Evolutionary conservation across 352 stramenopile species (phyloP).

Genomic region (Globisporangium cederbergense): DNA sequence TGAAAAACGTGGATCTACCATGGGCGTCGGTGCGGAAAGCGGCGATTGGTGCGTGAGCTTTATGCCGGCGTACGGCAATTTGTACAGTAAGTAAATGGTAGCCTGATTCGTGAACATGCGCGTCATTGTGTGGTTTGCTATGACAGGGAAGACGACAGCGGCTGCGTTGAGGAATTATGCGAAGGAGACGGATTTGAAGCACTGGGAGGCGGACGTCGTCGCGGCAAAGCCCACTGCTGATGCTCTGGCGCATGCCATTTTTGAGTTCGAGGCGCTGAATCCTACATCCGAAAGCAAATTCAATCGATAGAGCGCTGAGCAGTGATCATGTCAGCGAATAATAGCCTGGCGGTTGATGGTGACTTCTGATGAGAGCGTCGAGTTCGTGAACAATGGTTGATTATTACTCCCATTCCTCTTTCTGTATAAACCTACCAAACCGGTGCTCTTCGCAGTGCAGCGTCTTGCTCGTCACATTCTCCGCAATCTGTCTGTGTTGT

Average conservation of each 20-base stretch:
- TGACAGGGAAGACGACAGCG: constrained; percentile 67
- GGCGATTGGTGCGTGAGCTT: constrained; percentile 46
- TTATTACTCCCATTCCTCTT: neutral
- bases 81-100: neutral
- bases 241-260: constrained; percentile 48
- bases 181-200: constrained; percentile 27
- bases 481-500: neutral
- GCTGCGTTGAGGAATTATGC: constrained; percentile 44
- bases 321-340: neutral
- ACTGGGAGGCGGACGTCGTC: constrained; percentile 54
- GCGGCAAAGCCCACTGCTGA: constrained; percentile 55
- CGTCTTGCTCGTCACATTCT: neutral
- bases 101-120: neutral
- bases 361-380: neutral
- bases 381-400: neutral
- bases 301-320: neutral
- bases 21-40: constrained; percentile 71
- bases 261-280: constrained; percentile 29
- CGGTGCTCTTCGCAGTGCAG: neutral
- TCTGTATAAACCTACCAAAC: neutral
- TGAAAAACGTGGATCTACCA: constrained; percentile 33
- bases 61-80: neutral
- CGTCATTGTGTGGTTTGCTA: neutral
- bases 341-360: neutral
- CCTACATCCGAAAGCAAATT: neutral